A percentile compares a stretch with the other conserved stretches of the same genome.
Conservation (phyloP, 139 green algal species). For the Chlorella sp. region DNA sequence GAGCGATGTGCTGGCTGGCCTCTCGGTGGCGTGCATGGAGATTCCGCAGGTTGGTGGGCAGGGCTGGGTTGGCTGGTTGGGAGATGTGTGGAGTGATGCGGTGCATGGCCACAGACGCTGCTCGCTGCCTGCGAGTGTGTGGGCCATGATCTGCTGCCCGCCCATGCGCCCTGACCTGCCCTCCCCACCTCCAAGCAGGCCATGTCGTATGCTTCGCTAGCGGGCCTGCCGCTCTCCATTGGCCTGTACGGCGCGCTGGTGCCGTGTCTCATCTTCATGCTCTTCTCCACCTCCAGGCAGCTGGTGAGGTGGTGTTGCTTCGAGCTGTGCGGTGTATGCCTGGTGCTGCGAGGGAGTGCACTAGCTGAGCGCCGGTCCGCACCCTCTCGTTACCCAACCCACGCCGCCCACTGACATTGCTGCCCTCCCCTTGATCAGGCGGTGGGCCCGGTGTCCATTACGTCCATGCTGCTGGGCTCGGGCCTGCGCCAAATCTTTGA, state of each 20-base stretch:
- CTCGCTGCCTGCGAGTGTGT: no score
- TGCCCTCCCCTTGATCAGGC: slow-evolving; percentile 4
- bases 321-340: no score
- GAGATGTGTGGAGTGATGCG: no score
- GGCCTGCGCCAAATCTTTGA: slow-evolving; percentile 38
- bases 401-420: neutral
- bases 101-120: no score
- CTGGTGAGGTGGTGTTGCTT: no score
- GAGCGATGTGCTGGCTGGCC: slow-evolving; percentile 65
- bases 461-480: slow-evolving; percentile 55
- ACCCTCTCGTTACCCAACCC: neutral
- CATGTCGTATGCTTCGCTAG: slow-evolving; percentile 77
- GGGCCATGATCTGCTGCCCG: no score
- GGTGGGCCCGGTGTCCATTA: slow-evolving; percentile 74
- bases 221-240: slow-evolving; percentile 71
- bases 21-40: slow-evolving; percentile 77
- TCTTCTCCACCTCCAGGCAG: slow-evolving; percentile 75
- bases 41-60: slow-evolving; percentile 41
- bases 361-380: no score
- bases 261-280: slow-evolving; percentile 75
- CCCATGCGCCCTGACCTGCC: no score
- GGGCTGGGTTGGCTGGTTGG: neutral
- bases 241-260: slow-evolving; percentile 88
- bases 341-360: no score
- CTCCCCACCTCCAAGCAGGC: neutral